Percentiles rank a stretch among this genome's conserved stretches.
Evolutionary conservation across 2,329 filamentous ascomycete genomes (phyloP).

Genomic region (Colletotrichum caudatum): DNA sequence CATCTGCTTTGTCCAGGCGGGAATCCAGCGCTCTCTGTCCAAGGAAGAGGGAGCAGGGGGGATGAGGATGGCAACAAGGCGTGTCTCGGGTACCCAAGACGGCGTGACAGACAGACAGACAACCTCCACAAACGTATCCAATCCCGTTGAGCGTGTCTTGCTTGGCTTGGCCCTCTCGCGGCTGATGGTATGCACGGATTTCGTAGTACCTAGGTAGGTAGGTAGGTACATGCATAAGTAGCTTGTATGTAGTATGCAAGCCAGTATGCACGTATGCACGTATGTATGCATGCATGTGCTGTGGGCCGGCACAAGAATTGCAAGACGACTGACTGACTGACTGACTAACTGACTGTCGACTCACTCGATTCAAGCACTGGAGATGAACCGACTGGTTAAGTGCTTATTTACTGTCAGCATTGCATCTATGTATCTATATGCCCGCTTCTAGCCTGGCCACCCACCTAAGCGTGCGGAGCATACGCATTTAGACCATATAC

Average conservation of each 20-base stretch:
- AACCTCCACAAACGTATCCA: slow-evolving; percentile 21
- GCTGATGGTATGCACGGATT: neutral
- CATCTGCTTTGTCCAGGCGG: neutral
- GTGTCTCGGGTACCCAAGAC: slow-evolving; percentile 35
- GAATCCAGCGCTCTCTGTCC: slow-evolving; percentile 9
- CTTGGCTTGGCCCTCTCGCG: neutral
- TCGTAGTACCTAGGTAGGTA: no score
- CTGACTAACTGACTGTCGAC: neutral
- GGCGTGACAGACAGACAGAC: neutral
- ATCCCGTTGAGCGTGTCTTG: slow-evolving; percentile 8
- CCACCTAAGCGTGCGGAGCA: neutral
- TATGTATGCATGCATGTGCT: neutral
- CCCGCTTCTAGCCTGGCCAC: no score
- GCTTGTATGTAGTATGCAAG: no score
- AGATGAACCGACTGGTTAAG: slow-evolving; percentile 8
- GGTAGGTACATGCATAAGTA: no score
- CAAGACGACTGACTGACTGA: slow-evolving; percentile 21
- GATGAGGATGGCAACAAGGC: slow-evolving; percentile 15
- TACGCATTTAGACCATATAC: neutral
- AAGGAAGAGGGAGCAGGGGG: neutral
- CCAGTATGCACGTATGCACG: no score
- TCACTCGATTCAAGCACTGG: neutral
- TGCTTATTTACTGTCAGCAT: neutral
- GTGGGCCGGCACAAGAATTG: slow-evolving; percentile 29
- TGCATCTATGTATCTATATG: no score